Evolutionary conservation across 1,284 basidiomycete genomes (phyloP).

Genomic region (Fomitopsis schrenkii): DNA sequence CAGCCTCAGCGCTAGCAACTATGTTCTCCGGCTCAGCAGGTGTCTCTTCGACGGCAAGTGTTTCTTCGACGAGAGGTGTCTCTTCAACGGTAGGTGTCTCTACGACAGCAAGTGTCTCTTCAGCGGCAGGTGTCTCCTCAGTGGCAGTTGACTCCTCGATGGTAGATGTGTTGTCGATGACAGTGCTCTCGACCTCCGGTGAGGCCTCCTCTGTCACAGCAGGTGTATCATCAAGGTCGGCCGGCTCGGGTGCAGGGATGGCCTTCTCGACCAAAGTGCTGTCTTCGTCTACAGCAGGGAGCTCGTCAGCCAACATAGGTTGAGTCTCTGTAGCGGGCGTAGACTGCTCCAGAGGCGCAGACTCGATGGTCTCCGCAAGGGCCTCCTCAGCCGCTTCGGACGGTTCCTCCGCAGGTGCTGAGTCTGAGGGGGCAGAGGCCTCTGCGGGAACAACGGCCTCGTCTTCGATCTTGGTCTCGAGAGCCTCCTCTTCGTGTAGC

Average conservation of each 20-base stretch:
- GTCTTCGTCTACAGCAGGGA: neutral
- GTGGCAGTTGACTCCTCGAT: too few relatives aligned
- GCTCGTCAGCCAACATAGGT: neutral
- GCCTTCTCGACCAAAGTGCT: neutral
- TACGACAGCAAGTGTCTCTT: too few relatives aligned
- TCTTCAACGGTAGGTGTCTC: too few relatives aligned
- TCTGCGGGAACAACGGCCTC: neutral
- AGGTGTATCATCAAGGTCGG: conserved; percentile 7
- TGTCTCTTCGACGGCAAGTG: neutral
- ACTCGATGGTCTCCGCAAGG: neutral
- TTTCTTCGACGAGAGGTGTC: too few relatives aligned
- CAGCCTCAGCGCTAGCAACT: neutral
- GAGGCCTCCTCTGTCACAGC: neutral
- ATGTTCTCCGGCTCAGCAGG: neutral
- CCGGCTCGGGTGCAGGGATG: conserved; percentile 3
- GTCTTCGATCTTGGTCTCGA: neutral
- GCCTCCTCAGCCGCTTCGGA: neutral
- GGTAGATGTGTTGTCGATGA: neutral
- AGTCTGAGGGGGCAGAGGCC: neutral
- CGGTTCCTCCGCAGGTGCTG: conserved; percentile 1
- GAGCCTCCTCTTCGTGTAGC: neutral
- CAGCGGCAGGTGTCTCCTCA: too few relatives aligned
- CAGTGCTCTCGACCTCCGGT: conserved; percentile 3
- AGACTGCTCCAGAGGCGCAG: neutral
- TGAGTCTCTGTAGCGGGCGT: conserved; percentile 1